These are phyloP conservation scores for Penicillium sclerotiorum DNA, from an alignment of 2,329 filamentous ascomycete species.

Conservation along the genomic window DNA sequence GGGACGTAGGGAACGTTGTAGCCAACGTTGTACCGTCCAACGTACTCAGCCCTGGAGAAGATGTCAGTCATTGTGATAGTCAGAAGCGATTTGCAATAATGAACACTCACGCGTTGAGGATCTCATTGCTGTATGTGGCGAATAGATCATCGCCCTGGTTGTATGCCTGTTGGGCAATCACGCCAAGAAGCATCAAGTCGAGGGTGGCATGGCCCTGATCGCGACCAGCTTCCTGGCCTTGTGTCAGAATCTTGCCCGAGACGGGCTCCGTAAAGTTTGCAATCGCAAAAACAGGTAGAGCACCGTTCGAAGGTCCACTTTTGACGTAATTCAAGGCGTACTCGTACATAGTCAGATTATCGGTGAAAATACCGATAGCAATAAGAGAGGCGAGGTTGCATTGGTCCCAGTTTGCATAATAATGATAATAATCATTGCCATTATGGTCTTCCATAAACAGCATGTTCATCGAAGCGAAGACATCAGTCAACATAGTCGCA, in stretches of 20 bases:
- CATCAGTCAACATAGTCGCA: slow-evolving; percentile 36
- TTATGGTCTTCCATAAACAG: slow-evolving; percentile 45
- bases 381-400: slow-evolving; percentile 47
- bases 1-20: slow-evolving; percentile 47
- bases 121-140: slow-evolving; percentile 33
- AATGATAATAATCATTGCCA: slow-evolving; percentile 34
- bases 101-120: slow-evolving; percentile 39
- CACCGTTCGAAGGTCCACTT: no score
- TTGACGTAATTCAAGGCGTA: slow-evolving; percentile 44
- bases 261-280: slow-evolving; percentile 15
- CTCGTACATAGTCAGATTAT: slow-evolving; percentile 47
- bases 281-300: no score
- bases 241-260: slow-evolving; percentile 35
- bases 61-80: neutral
- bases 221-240: slow-evolving; percentile 47
- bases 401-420: slow-evolving; percentile 52
- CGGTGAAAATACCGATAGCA: slow-evolving; percentile 47
- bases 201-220: slow-evolving; percentile 52
- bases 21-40: slow-evolving; percentile 47
- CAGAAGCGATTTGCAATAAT: neutral
- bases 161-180: slow-evolving; percentile 46
- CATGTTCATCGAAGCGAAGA: slow-evolving; percentile 44
- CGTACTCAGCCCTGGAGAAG: slow-evolving; percentile 14
- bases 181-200: slow-evolving; percentile 43
- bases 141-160: slow-evolving; percentile 51